Evolutionary conservation across 768 basidiomycete genomes (phyloP).

Genomic region (Amanita jacksonii): DNA sequence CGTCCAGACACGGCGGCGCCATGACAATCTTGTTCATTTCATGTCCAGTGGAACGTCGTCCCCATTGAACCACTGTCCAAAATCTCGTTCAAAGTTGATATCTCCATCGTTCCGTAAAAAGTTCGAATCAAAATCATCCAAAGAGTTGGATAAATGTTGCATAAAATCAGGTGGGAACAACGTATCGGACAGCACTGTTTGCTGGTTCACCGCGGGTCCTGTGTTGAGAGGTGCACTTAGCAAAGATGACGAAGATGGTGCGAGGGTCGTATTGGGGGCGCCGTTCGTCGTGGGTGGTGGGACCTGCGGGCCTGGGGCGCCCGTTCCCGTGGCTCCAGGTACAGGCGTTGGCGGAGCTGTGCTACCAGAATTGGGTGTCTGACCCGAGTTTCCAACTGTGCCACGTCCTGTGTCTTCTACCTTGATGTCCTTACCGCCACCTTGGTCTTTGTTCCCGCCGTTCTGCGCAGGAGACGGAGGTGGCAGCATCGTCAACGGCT

Average conservation of each 20-base stretch:
- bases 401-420: not conserved
- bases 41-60: conserved; percentile 32
- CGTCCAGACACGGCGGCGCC: too few relatives aligned
- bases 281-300: conserved; percentile 3
- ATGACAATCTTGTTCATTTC: conserved; percentile 17
- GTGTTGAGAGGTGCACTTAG: conserved; percentile 6
- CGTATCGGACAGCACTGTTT: conserved; percentile 2
- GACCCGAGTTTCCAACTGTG: conserved; percentile 3
- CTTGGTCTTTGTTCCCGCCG: conserved; percentile 6
- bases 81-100: conserved; percentile 64
- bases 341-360: conserved; percentile 6
- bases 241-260: conserved; percentile 6
- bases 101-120: conserved; percentile 38
- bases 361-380: conserved; percentile 7
- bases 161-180: conserved; percentile 10
- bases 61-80: conserved; percentile 68
- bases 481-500: conserved; percentile 7
- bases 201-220: conserved; percentile 4
- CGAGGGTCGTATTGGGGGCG: conserved; percentile 2
- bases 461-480: conserved; percentile 7
- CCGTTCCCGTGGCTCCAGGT: not conserved
- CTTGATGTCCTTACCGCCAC: conserved; percentile 4
- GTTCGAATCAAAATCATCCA: conserved; percentile 32
- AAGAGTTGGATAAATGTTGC: conserved; percentile 20
- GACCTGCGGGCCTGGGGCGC: not conserved